These are phyloP conservation scores for Oenanthe javanica DNA, from an alignment of 140 eudicot species.

Conservation along the genomic window DNA sequence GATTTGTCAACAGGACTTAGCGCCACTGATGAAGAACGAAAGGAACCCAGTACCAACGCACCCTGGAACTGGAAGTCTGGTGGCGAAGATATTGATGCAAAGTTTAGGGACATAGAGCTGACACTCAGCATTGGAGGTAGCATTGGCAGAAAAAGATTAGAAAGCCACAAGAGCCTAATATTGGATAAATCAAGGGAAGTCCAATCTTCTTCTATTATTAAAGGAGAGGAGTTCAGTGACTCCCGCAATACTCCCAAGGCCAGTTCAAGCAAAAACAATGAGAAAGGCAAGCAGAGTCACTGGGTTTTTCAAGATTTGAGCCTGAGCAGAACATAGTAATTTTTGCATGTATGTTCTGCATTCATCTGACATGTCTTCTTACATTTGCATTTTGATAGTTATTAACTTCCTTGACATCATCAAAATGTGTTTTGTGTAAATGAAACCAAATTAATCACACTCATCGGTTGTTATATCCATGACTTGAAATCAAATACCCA, in stretches of 20 bases:
- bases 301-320: slow-evolving; percentile 13
- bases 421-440: not conserved
- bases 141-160: slow-evolving; percentile 3
- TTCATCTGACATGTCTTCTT: not conserved
- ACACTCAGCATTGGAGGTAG: slow-evolving; percentile 12
- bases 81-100: not conserved
- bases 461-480: not conserved
- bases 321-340: slow-evolving; percentile 10
- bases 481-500: too few relatives aligned
- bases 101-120: slow-evolving; percentile 4
- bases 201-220: not conserved
- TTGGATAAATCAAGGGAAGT: not conserved
- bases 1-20: slow-evolving; percentile 6
- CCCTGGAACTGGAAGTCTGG: not conserved
- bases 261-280: not conserved
- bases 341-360: not conserved
- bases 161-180: slow-evolving; percentile 2
- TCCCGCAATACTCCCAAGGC: slow-evolving; percentile 2
- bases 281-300: not conserved
- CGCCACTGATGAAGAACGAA: not conserved
- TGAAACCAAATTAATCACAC: not conserved
- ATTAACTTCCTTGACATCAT: not conserved
- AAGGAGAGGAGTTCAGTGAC: slow-evolving; percentile 11
- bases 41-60: not conserved
- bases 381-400: not conserved